Percentiles rank a stretch among this genome's conserved stretches.
These are phyloP conservation scores for Citrus maxima DNA, from an alignment of 345 rosid species.

Conservation along the genomic window DNA sequence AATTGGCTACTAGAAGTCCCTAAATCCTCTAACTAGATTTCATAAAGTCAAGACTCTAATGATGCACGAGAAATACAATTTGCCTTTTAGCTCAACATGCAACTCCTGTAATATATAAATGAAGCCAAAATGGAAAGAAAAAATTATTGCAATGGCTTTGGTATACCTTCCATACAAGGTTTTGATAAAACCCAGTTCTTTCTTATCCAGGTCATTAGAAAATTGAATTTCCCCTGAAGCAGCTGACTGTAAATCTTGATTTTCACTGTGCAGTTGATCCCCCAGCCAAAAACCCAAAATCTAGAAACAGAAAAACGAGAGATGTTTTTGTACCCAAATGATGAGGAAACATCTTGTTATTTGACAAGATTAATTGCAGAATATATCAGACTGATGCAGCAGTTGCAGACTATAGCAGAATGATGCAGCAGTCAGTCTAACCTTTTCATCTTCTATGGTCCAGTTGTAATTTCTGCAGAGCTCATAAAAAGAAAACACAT, in stretches of 20 bases:
- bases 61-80: neutral
- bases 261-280: constrained; percentile 27
- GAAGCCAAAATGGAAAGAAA: neutral
- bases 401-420: constrained; percentile 7
- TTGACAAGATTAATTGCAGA: constrained; percentile 12
- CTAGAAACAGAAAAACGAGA: constrained; percentile 34
- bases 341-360: neutral
- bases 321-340: neutral
- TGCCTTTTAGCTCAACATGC: neutral
- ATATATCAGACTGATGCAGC: neutral
- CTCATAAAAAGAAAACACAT: constrained; percentile 75
- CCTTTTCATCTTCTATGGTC: constrained; percentile 79
- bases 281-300: constrained; percentile 46
- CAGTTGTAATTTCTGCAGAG: constrained; percentile 71
- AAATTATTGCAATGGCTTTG: constrained; percentile 2
- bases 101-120: neutral
- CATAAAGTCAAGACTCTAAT: neutral
- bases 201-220: constrained; percentile 26
- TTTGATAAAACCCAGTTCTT: constrained; percentile 54
- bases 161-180: constrained; percentile 75
- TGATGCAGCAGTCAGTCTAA: constrained; percentile 23
- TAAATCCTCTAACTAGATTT: neutral
- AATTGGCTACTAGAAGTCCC: neutral
- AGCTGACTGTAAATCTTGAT: constrained; percentile 23
- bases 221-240: constrained; percentile 29